Percentiles rank a stretch among this genome's conserved stretches.
phyloP scores from a whole-genome alignment of 2,329 filamentous ascomycete species.

The Elsinoe australis region DNA sequence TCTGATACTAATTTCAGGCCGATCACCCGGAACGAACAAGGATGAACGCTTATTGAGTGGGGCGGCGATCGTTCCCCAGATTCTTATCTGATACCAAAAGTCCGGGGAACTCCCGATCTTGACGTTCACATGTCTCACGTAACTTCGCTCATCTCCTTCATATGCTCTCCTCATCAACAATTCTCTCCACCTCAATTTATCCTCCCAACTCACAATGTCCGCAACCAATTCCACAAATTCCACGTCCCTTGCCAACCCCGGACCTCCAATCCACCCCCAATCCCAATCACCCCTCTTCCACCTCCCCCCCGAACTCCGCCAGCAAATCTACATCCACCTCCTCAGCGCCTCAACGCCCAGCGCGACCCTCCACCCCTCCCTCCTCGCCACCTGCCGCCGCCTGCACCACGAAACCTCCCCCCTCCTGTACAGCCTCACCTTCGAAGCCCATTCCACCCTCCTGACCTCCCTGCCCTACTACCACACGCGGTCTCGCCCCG shows the following conservation, averaged over 20 bases:
- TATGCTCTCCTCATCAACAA: background rate
- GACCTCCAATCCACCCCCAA: constrained; percentile 2
- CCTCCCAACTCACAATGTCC: background rate
- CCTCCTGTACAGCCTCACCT: constrained; percentile 45
- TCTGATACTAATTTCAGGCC: too few species aligned
- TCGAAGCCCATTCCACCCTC: constrained; percentile 43
- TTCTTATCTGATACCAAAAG: background rate
- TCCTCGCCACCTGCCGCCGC: constrained; percentile 37
- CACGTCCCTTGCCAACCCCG: constrained; percentile 8
- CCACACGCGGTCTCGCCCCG: constrained; percentile 23
- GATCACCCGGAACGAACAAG: too few species aligned
- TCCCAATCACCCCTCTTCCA: constrained; percentile 31
- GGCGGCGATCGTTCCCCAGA: background rate
- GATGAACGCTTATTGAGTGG: too few species aligned
- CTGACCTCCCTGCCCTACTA: constrained; percentile 41
- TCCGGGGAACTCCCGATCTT: background rate
- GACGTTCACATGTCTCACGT: background rate
- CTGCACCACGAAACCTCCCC: constrained; percentile 36
- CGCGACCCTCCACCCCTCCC: constrained; percentile 36
- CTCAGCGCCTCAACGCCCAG: constrained; percentile 28
- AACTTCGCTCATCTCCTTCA: too few species aligned
- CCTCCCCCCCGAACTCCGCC: constrained; percentile 54
- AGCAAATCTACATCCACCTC: constrained; percentile 47
- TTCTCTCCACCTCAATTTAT: background rate
- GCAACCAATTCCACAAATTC: too few species aligned